A percentile compares a stretch with the other conserved stretches of the same genome.
These are phyloP conservation scores for Botrytis fragariae DNA, from an alignment of 2,329 filamentous ascomycete species.

Conservation along the genomic window DNA sequence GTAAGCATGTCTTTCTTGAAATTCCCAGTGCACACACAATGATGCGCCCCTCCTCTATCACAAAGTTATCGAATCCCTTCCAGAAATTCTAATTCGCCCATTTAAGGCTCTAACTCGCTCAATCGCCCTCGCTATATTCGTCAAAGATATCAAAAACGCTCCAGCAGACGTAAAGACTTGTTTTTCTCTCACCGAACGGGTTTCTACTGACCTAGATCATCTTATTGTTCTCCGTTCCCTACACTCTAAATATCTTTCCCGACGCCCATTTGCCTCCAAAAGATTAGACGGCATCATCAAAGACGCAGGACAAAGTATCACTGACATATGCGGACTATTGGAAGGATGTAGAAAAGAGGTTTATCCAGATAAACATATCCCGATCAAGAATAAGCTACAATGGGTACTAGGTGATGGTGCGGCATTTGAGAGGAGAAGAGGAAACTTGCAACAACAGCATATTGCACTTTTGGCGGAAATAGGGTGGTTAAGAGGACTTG, in stretches of 20 bases:
- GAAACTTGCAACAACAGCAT: constrained; percentile 18
- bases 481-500: neutral
- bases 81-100: neutral
- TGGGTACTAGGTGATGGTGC: constrained; percentile 16
- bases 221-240: constrained; percentile 3
- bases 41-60: neutral
- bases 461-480: constrained; percentile 16
- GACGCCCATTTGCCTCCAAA: neutral
- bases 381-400: neutral
- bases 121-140: constrained; percentile 1
- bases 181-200: neutral
- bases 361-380: neutral
- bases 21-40: neutral
- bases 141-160: constrained; percentile 11
- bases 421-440: constrained; percentile 12
- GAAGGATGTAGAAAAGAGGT: constrained; percentile 8
- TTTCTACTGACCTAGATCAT: neutral
- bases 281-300: neutral
- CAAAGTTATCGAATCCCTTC: neutral
- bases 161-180: constrained; percentile 14
- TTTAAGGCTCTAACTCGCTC: neutral
- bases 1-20: neutral
- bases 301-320: neutral
- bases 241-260: neutral
- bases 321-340: neutral